Conservation (phyloP, 2,329 filamentous ascomycete species). For the Diaporthe humulicola region DNA sequence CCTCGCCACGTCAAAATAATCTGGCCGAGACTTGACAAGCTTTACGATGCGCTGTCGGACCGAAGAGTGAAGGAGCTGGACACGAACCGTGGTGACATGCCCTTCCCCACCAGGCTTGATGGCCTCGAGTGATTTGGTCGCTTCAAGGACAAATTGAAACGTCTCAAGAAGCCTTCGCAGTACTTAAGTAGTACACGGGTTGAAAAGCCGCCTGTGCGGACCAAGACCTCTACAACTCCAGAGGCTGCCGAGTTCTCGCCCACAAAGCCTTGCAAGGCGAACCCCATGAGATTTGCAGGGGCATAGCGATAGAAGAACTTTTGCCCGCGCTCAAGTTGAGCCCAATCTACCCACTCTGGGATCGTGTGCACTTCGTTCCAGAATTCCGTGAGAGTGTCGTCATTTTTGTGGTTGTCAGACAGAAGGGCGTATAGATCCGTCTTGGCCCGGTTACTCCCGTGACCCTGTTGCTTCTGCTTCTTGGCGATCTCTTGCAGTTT, state of each 20-base stretch:
- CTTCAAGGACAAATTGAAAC: background rate
- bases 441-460: background rate
- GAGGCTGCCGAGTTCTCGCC: conserved; percentile 9
- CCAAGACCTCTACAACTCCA: conserved; percentile 8
- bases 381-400: background rate
- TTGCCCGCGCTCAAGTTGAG: conserved; percentile 1
- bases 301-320: conserved; percentile 2
- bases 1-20: background rate
- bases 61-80: conserved; percentile 6
- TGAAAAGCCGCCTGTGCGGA: conserved; percentile 5
- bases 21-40: background rate
- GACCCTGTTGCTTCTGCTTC: background rate
- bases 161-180: conserved; percentile 6
- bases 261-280: background rate
- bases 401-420: background rate
- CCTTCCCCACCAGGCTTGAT: conserved; percentile 2
- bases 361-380: background rate
- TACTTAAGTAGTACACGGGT: conserved; percentile 5
- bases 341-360: conserved; percentile 15
- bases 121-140: conserved; percentile 8
- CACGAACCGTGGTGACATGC: conserved; percentile 5
- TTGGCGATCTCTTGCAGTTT: background rate
- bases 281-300: background rate
- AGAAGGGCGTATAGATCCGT: background rate
- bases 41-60: conserved; percentile 20